Evolutionary conservation across 78 protist species (phyloP).

Genomic region (Creolimax fragrantissima): DNA sequence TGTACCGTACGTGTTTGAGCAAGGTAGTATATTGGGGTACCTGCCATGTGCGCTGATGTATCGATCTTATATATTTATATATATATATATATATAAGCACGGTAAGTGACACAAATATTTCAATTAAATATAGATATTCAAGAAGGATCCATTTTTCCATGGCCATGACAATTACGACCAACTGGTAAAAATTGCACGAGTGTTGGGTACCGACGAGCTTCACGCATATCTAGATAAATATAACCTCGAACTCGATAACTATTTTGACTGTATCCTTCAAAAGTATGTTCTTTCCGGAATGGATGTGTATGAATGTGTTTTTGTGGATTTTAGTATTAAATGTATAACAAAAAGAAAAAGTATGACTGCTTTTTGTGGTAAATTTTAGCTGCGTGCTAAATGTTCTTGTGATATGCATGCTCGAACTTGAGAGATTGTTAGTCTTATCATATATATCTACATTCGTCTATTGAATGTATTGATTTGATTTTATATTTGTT

Average conservation of each 20-base stretch:
- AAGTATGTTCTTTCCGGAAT: not conserved
- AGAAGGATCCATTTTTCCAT: conserved; percentile 95
- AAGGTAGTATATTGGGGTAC: too few relatives aligned
- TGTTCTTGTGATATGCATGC: too few relatives aligned
- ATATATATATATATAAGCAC: not conserved
- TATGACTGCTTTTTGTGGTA: too few relatives aligned
- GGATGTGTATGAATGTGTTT: not conserved
- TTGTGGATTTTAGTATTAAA: not conserved
- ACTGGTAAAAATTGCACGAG: conserved; percentile 90
- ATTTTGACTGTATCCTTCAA: conserved; percentile 52
- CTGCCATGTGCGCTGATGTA: too few relatives aligned
- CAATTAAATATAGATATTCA: conserved; percentile 60
- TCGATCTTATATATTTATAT: not conserved
- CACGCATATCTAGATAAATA: conserved; percentile 83
- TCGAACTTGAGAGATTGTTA: too few relatives aligned
- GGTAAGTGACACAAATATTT: not conserved
- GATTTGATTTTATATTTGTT: too few relatives aligned
- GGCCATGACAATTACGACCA: conserved; percentile 98
- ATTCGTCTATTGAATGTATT: too few relatives aligned
- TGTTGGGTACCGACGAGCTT: conserved; percentile 94
- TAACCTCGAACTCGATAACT: conserved; percentile 69
- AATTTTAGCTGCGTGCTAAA: too few relatives aligned
- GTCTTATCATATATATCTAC: too few relatives aligned
- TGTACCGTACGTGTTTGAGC: too few relatives aligned
- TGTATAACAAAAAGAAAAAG: too few relatives aligned